Percentiles rank a stretch among this genome's conserved stretches.
phyloP scores from a whole-genome alignment of 1,284 basidiomycete species.

The Xanthoconium separans region DNA sequence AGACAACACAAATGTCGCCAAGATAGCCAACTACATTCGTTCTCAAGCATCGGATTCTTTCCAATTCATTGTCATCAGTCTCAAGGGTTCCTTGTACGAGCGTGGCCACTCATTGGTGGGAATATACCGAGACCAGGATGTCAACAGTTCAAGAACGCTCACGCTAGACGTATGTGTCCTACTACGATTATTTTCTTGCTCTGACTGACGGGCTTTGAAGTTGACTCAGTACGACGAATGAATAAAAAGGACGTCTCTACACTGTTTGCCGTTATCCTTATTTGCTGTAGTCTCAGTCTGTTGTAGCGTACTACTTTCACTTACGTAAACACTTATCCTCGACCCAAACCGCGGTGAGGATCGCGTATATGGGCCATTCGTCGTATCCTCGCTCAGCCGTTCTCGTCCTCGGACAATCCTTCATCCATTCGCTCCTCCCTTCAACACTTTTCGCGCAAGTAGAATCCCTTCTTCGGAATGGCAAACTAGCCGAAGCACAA shows the following conservation, averaged over 20 bases:
- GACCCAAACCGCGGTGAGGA: neutral
- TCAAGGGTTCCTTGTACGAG: conserved; percentile 91
- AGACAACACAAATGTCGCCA: conserved; percentile 94
- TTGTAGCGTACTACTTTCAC: conserved; percentile 3
- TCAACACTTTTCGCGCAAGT: conserved; percentile 73
- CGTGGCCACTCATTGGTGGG: conserved; percentile 90
- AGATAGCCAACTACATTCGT: conserved; percentile 89
- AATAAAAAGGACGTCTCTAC: conserved; percentile 8
- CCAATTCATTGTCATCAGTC: conserved; percentile 97
- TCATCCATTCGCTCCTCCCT: conserved; percentile 66
- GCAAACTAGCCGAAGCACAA: conserved; percentile 63
- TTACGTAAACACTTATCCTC: conserved; percentile 15
- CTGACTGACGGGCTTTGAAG: conserved; percentile 22
- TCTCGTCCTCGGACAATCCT: conserved; percentile 61
- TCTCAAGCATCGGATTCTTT: conserved; percentile 77
- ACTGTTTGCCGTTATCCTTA: conserved; percentile 23
- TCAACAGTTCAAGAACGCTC: conserved; percentile 86
- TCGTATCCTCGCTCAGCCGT: conserved; percentile 61
- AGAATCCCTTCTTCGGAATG: conserved; percentile 65
- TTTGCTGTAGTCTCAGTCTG: conserved; percentile 16
- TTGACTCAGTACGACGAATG: conserved; percentile 42
- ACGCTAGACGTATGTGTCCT: conserved; percentile 84
- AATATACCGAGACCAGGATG: conserved; percentile 91
- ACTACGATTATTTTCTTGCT: neutral
- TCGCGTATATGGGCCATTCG: conserved; percentile 20